These are phyloP conservation scores for Colletotrichum orbiculare DNA, from an alignment of 2,329 filamentous ascomycete genomes.

Conservation along the genomic window DNA sequence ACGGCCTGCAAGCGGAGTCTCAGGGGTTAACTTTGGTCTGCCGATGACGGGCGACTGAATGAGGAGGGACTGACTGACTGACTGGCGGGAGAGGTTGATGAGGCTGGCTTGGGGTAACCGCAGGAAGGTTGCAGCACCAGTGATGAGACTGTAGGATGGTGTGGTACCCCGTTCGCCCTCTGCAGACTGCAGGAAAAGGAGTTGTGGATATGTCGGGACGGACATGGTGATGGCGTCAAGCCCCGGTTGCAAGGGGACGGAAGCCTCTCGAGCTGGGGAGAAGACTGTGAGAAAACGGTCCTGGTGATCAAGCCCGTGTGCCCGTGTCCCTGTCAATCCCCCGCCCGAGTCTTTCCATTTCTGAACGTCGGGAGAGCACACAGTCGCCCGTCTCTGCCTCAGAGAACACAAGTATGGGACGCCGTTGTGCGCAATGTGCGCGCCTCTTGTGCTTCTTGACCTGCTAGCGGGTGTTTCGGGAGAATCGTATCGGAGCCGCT, in stretches of 20 bases:
- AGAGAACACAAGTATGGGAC: conserved; percentile 3
- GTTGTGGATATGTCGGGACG: neutral
- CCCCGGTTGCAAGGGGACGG: conserved; percentile 3
- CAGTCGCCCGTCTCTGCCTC: conserved; percentile 10
- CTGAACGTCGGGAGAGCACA: neutral
- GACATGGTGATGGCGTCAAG: conserved; percentile 27
- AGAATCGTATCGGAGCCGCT: neutral
- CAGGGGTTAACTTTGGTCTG: conserved; percentile 15
- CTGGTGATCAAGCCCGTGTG: conserved; percentile 5
- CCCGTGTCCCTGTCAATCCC: conserved; percentile 15
- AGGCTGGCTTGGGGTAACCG: conserved; percentile 6
- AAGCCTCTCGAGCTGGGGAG: neutral
- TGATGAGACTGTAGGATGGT: conserved; percentile 1
- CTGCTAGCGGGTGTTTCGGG: conserved; percentile 14
- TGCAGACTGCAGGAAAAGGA: conserved; percentile 4
- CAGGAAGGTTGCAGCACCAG: conserved; percentile 6
- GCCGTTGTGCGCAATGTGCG: conserved; percentile 18
- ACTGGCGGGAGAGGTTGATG: conserved; percentile 11
- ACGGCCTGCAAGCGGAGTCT: conserved; percentile 5
- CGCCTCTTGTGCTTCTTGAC: conserved; percentile 14
- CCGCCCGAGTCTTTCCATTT: conserved; percentile 19
- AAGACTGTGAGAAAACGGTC: neutral
- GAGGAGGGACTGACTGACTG: conserved; percentile 1
- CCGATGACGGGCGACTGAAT: conserved; percentile 3
- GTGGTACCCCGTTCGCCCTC: neutral